These are phyloP conservation scores for Moesziomyces antarcticus DNA, from an alignment of 1,284 basidiomycete genomes.

Conservation along the genomic window DNA sequence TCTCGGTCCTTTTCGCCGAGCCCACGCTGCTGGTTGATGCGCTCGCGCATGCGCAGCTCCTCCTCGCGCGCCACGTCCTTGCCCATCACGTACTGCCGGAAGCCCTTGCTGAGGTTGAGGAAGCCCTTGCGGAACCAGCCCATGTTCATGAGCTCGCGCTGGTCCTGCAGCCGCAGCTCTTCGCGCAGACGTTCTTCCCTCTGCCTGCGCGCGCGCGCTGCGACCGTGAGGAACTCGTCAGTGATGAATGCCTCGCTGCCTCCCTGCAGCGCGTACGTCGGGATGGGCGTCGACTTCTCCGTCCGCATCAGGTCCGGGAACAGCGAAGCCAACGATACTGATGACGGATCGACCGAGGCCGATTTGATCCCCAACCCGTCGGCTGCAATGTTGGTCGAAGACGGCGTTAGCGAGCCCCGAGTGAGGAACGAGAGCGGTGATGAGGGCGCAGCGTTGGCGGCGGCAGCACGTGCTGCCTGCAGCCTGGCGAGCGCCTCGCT, in stretches of 20 bases:
- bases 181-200: constrained; percentile 33
- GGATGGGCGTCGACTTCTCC: constrained; percentile 12
- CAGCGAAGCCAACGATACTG: constrained; percentile 19
- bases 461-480: constrained; percentile 24
- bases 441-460: constrained; percentile 4
- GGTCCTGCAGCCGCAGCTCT: constrained; percentile 21
- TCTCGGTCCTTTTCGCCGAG: constrained; percentile 26
- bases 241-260: constrained; percentile 27
- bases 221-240: constrained; percentile 47
- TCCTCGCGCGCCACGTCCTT: constrained; percentile 28
- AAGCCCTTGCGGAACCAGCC: constrained; percentile 47
- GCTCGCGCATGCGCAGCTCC: constrained; percentile 13
- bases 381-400: constrained; percentile 15
- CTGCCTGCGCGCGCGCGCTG: constrained; percentile 32
- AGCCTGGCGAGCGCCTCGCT: constrained; percentile 29
- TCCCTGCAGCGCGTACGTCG: constrained; percentile 12
- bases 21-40: constrained; percentile 18
- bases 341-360: constrained; percentile 23
- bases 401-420: background rate
- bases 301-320: constrained; percentile 26
- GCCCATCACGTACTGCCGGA: constrained; percentile 39
- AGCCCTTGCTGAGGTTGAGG: constrained; percentile 29
- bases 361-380: constrained; percentile 25
- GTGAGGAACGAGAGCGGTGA: background rate
- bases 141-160: constrained; percentile 46